Conservation (phyloP, 1,284 basidiomycete species). For the Amylostereum chailletii region DNA sequence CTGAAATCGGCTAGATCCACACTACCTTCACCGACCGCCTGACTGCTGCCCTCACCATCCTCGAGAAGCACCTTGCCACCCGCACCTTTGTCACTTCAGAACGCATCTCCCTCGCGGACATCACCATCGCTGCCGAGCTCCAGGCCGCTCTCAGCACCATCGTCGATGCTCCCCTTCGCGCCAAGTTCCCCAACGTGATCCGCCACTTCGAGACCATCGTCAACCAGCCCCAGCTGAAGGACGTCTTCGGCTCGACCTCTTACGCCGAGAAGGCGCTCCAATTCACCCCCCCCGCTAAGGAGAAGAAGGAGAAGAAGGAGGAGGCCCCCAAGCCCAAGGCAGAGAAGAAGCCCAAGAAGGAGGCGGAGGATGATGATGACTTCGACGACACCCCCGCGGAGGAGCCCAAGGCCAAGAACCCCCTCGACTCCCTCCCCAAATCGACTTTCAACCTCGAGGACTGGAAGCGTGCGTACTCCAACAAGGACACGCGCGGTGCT, state of each 20-base stretch:
- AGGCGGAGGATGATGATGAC: slow-evolving; percentile 62
- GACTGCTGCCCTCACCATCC: slow-evolving; percentile 46
- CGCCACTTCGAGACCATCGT: slow-evolving; percentile 81
- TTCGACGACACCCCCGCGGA: slow-evolving; percentile 53
- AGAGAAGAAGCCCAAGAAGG: slow-evolving; percentile 52
- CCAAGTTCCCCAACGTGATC: slow-evolving; percentile 68
- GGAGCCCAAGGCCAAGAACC: slow-evolving; percentile 85
- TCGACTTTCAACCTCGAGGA: slow-evolving; percentile 93
- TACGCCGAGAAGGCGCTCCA: slow-evolving; percentile 69
- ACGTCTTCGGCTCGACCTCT: slow-evolving; percentile 50
- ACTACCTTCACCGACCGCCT: slow-evolving; percentile 42
- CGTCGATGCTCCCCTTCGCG: slow-evolving; percentile 59
- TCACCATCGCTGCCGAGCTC: slow-evolving; percentile 59
- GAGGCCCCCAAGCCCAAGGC: slow-evolving; percentile 45
- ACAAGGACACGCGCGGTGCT: slow-evolving; percentile 85
- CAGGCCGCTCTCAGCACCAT: slow-evolving; percentile 39
- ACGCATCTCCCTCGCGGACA: slow-evolving; percentile 90
- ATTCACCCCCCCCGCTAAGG: slow-evolving; percentile 70
- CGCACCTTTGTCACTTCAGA: slow-evolving; percentile 91
- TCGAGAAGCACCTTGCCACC: slow-evolving; percentile 70
- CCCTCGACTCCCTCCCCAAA: slow-evolving; percentile 88
- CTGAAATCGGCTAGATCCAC: slow-evolving; percentile 44
- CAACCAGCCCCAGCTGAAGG: slow-evolving; percentile 73
- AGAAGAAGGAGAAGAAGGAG: slow-evolving; percentile 50
- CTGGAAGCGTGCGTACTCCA: slow-evolving; percentile 97